phyloP scores from a whole-genome alignment of 1,139 yeast genomes.

The Meyerozyma smithsonii region DNA sequence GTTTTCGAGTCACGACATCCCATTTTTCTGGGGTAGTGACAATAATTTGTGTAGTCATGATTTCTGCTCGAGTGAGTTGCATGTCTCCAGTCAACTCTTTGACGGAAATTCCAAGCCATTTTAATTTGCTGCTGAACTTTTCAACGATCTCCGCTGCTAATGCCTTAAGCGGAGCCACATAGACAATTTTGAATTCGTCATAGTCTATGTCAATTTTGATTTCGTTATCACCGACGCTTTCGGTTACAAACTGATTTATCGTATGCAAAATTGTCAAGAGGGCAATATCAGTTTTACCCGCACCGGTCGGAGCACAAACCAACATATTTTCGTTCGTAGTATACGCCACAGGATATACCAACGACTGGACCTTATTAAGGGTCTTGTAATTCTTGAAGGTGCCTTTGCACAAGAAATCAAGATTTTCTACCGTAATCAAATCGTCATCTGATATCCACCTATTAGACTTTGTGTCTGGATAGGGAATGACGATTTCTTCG shows the following conservation, averaged over 20 bases:
- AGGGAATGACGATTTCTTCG: constrained; percentile 84
- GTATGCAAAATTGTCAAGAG: constrained; percentile 76
- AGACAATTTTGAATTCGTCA: constrained; percentile 83
- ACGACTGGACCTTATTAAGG: constrained; percentile 84
- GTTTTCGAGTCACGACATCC: constrained; percentile 97
- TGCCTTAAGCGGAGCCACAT: constrained; percentile 95
- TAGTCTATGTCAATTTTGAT: constrained; percentile 62
- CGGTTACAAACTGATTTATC: constrained; percentile 62
- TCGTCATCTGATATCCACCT: constrained; percentile 48
- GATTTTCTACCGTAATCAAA: constrained; percentile 52
- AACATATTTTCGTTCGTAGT: constrained; percentile 92
- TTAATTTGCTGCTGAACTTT: constrained; percentile 71
- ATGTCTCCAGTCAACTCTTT: constrained; percentile 95
- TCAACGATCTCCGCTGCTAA: constrained; percentile 96
- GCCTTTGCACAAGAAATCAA: constrained; percentile 77
- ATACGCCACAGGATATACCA: constrained; percentile 90
- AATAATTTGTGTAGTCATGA: constrained; percentile 78
- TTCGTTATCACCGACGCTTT: constrained; percentile 38
- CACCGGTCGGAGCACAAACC: constrained; percentile 99
- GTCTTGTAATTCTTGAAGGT: constrained; percentile 77
- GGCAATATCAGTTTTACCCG: constrained; percentile 98
- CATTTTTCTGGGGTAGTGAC: constrained; percentile 98
- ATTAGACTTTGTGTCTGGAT: constrained; percentile 48
- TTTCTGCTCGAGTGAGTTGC: constrained; percentile 85
- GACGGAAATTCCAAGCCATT: constrained; percentile 82